Conservation (phyloP, 192 early-diverging fungal species). For the Allomyces macrogynus region DNA sequence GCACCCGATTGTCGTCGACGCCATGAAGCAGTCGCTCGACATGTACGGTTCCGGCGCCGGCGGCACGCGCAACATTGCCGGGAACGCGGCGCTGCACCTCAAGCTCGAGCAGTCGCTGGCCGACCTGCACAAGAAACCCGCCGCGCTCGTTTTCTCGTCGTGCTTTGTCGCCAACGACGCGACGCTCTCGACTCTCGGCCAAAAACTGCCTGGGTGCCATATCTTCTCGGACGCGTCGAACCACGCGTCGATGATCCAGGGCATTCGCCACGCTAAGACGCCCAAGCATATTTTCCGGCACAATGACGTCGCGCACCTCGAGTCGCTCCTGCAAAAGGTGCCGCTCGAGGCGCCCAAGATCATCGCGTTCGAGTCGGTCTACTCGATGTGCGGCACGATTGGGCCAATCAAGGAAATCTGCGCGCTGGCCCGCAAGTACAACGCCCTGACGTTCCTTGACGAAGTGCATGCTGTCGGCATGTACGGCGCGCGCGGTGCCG, state of each 20-base stretch:
- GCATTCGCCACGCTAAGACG: slow-evolving; percentile 76
- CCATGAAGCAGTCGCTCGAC: slow-evolving; percentile 85
- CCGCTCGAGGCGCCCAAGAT: slow-evolving; percentile 77
- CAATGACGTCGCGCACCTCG: slow-evolving; percentile 78
- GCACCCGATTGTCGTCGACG: slow-evolving; percentile 59
- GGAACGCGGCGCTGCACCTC: slow-evolving; percentile 89
- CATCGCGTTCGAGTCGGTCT: slow-evolving; percentile 90
- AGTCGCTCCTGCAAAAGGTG: slow-evolving; percentile 55
- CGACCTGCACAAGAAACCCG: slow-evolving; percentile 70
- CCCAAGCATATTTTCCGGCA: slow-evolving; percentile 78
- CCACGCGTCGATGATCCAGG: slow-evolving; percentile 99
- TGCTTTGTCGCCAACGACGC: slow-evolving; percentile 98
- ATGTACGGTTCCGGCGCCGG: slow-evolving; percentile 96
- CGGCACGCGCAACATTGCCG: slow-evolving; percentile 97
- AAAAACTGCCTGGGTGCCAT: slow-evolving; percentile 71
- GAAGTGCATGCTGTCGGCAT: slow-evolving; percentile 99
- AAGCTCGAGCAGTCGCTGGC: slow-evolving; percentile 80
- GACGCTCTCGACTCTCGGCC: slow-evolving; percentile 71
- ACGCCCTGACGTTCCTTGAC: slow-evolving; percentile 89
- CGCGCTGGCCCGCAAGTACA: slow-evolving; percentile 77
- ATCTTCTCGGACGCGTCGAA: slow-evolving; percentile 89
- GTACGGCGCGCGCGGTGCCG: slow-evolving; percentile 82
- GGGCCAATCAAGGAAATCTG: slow-evolving; percentile 81
- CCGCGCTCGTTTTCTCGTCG: slow-evolving; percentile 84
- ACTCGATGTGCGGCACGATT: slow-evolving; percentile 91